phyloP scores from a whole-genome alignment of 2,329 filamentous ascomycete genomes.

The Hysterium pulicare region DNA sequence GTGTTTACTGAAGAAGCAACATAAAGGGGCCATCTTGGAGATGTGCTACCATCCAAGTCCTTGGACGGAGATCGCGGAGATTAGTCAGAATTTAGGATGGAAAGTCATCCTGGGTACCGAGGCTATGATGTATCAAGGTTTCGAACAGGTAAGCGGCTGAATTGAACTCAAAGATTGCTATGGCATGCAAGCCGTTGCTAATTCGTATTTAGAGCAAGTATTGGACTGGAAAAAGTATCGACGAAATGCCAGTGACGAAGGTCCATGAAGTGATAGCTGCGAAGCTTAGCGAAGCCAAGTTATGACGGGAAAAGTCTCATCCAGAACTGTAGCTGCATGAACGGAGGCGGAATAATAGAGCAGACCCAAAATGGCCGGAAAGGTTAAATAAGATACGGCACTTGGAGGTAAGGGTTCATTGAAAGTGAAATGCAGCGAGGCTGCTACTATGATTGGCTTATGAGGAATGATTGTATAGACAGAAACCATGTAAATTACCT shows the following conservation, averaged over 20 bases:
- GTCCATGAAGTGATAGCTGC: conserved; percentile 54
- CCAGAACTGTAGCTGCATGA: too few species aligned
- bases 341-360: too few species aligned
- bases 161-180: neutral
- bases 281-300: conserved; percentile 24
- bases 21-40: conserved; percentile 69
- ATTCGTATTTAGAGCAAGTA: conserved; percentile 31
- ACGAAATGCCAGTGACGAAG: conserved; percentile 57
- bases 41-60: conserved; percentile 80
- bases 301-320: too few species aligned
- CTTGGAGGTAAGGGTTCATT: too few species aligned
- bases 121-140: conserved; percentile 72
- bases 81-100: conserved; percentile 64
- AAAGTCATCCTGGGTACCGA: conserved; percentile 73
- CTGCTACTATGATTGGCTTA: too few species aligned
- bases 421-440: too few species aligned
- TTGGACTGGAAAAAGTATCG: conserved; percentile 63
- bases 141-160: conserved; percentile 57
- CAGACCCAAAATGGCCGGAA: too few species aligned
- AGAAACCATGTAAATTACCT: too few species aligned
- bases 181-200: too few species aligned
- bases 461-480: too few species aligned
- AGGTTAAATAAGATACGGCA: too few species aligned
- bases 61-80: conserved; percentile 62
- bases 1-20: conserved; percentile 45